Conservation (phyloP, 305 asterid species). For the Fraxinus paxiana region DNA sequence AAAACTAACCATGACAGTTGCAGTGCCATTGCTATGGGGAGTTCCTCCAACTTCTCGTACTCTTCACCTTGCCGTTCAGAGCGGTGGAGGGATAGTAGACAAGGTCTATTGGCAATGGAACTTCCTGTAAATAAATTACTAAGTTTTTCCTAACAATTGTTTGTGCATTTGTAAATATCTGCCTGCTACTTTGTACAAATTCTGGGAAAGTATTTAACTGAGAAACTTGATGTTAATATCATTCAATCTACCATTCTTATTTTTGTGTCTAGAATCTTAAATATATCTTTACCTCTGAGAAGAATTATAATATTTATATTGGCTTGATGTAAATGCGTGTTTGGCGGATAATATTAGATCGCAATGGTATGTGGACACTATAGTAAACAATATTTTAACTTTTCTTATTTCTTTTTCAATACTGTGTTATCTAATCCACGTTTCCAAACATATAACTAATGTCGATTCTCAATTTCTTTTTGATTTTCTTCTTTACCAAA, state of each 20-base stretch:
- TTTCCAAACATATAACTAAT: not conserved
- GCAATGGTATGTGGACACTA: not conserved
- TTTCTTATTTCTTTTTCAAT: too few species aligned
- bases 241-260: slow-evolving; percentile 28
- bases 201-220: slow-evolving; percentile 17
- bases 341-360: not conserved
- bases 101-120: slow-evolving; percentile 94
- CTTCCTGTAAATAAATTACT: slow-evolving; percentile 51
- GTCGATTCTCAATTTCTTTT: not conserved
- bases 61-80: slow-evolving; percentile 71
- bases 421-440: not conserved
- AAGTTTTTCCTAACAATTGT: slow-evolving; percentile 33
- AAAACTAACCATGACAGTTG: slow-evolving; percentile 83
- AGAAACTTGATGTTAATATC: slow-evolving; percentile 25
- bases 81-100: slow-evolving; percentile 93
- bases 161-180: slow-evolving; percentile 41
- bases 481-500: not conserved
- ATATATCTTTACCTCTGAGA: not conserved
- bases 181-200: slow-evolving; percentile 22
- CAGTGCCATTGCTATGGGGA: slow-evolving; percentile 94
- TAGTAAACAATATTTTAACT: too few species aligned
- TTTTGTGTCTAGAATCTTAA: not conserved
- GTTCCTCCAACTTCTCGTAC: slow-evolving; percentile 94
- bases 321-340: not conserved
- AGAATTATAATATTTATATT: not conserved